Percentiles rank a stretch among this genome's conserved stretches.
These are phyloP conservation scores for Apiotrichum laibachii DNA, from an alignment of 1,284 basidiomycete species.

Conservation along the genomic window DNA sequence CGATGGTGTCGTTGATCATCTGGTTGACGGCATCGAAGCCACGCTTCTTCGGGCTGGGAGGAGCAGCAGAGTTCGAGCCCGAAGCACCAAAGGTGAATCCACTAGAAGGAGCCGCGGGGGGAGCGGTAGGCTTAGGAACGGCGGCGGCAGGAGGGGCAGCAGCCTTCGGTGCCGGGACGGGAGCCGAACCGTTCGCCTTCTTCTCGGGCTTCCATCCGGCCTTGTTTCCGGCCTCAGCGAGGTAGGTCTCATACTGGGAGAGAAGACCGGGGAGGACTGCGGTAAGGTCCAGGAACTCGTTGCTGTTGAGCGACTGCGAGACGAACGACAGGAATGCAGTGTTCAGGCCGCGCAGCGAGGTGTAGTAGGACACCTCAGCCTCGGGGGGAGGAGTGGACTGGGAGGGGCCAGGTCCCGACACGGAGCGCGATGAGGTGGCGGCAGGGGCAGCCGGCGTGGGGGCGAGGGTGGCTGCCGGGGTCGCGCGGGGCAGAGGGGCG, in stretches of 20 bases:
- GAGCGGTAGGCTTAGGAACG: conserved; percentile 16
- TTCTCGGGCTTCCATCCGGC: conserved; percentile 38
- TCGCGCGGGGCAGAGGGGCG: background rate
- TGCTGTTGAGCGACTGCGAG: conserved; percentile 62
- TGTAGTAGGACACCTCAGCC: conserved; percentile 62
- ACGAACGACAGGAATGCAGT: conserved; percentile 65
- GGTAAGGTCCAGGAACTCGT: conserved; percentile 72
- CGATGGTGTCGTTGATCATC: conserved; percentile 38
- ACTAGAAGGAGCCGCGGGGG: conserved; percentile 16
- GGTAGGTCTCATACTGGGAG: conserved; percentile 64
- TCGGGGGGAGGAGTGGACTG: conserved; percentile 34
- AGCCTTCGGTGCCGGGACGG: conserved; percentile 51
- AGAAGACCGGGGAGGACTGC: conserved; percentile 52
- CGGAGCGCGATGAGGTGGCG: conserved; percentile 17
- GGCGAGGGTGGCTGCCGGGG: conserved; percentile 4
- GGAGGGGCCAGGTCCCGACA: conserved; percentile 30
- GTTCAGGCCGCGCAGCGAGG: conserved; percentile 75
- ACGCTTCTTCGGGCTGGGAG: conserved; percentile 22
- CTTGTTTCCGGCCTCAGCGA: conserved; percentile 59
- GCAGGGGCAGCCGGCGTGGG: conserved; percentile 20
- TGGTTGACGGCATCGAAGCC: conserved; percentile 35
- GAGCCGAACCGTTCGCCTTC: background rate
- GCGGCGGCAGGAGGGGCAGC: conserved; percentile 51
- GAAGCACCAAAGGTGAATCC: conserved; percentile 8
- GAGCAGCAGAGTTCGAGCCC: conserved; percentile 1